phyloP scores from a whole-genome alignment of 192 early-diverging fungal genomes.

The Dispira parvispora region DNA sequence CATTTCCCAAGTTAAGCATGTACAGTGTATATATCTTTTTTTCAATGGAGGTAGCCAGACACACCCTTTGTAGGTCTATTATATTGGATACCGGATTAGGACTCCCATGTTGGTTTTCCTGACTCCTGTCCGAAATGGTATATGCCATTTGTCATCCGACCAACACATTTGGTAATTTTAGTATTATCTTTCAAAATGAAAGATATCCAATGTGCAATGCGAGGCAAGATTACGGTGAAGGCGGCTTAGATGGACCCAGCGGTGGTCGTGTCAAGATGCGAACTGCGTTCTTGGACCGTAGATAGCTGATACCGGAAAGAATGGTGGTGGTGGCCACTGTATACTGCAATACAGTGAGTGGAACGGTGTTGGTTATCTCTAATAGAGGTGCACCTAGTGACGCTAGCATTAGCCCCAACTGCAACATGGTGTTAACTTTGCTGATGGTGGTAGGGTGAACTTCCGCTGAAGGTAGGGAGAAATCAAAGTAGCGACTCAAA shows the following conservation, averaged over 20 bases:
- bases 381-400: conserved; percentile 58
- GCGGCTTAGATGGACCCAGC: not conserved
- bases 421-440: conserved; percentile 79
- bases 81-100: too few relatives aligned
- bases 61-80: too few relatives aligned
- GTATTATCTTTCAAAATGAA: too few relatives aligned
- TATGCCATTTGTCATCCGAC: too few relatives aligned
- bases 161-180: too few relatives aligned
- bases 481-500: conserved; percentile 64
- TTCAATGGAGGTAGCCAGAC: too few relatives aligned
- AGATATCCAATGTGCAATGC: too few relatives aligned
- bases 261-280: conserved; percentile 30
- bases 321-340: conserved; percentile 63
- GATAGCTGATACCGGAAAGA: conserved; percentile 56
- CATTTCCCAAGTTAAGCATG: too few relatives aligned
- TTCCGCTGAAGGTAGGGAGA: conserved; percentile 80
- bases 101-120: too few relatives aligned
- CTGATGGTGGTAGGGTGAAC: conserved; percentile 75
- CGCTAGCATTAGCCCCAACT: conserved; percentile 61
- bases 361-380: conserved; percentile 35
- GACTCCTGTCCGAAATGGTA: too few relatives aligned
- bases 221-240: too few relatives aligned
- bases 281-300: conserved; percentile 56
- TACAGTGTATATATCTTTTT: too few relatives aligned
- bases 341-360: conserved; percentile 44